Percentiles rank a stretch among this genome's conserved stretches.
Evolutionary conservation across 2,329 filamentous ascomycete species (phyloP).

Genomic region (Nigrospora sphaerica): DNA sequence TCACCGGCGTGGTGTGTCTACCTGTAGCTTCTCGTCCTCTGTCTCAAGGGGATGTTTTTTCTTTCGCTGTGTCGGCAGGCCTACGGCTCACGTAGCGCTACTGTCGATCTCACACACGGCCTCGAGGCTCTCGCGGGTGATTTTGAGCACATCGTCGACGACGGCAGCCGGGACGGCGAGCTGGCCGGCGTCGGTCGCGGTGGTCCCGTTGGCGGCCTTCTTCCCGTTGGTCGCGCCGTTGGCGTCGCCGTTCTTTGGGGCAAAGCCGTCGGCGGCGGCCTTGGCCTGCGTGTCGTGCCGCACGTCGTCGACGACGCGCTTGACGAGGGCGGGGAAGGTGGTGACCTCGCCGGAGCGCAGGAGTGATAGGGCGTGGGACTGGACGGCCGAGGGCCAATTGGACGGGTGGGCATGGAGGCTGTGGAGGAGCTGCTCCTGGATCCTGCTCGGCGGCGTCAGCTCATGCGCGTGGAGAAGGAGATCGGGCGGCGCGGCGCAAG

Average conservation of each 20-base stretch:
- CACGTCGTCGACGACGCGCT: constrained; percentile 55
- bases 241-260: constrained; percentile 3
- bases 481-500: neutral
- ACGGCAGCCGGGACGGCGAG: constrained; percentile 53
- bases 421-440: constrained; percentile 58
- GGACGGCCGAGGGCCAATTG: constrained; percentile 57
- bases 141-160: constrained; percentile 55
- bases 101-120: constrained; percentile 34
- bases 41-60: neutral
- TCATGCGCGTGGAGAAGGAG: constrained; percentile 4
- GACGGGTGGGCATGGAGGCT: constrained; percentile 49
- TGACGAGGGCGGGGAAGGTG: constrained; percentile 54
- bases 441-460: constrained; percentile 31
- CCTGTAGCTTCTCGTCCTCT: neutral
- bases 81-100: neutral
- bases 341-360: constrained; percentile 53
- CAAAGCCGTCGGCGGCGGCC: constrained; percentile 12
- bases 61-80: too few species aligned
- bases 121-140: constrained; percentile 53
- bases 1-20: too few species aligned
- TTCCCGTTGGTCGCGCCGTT: constrained; percentile 18
- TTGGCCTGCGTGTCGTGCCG: constrained; percentile 38
- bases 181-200: constrained; percentile 18
- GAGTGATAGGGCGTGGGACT: constrained; percentile 52
- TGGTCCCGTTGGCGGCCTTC: constrained; percentile 7